Evolutionary conservation across 306 rosid species (phyloP).

Genomic region (Oxytropis ochrocephala): DNA sequence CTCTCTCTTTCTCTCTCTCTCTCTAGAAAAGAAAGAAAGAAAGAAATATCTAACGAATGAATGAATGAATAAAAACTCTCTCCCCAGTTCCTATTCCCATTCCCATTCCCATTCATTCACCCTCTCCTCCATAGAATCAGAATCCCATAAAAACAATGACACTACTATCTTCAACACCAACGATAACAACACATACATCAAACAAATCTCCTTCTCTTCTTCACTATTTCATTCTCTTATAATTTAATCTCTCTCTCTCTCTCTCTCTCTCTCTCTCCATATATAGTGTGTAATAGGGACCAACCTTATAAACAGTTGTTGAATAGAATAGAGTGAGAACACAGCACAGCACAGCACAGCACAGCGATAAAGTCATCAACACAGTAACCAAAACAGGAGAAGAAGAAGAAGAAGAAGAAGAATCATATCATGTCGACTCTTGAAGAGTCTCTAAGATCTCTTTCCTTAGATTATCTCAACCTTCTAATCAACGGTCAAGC

Average conservation of each 20-base stretch:
- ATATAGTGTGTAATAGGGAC: neutral
- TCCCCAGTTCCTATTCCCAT: slow-evolving; percentile 35
- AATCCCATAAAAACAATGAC: neutral
- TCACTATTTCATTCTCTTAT: slow-evolving; percentile 18
- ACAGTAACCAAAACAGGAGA: neutral
- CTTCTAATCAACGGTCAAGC: slow-evolving; percentile 96
- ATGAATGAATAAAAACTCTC: neutral
- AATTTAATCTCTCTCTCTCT: neutral
- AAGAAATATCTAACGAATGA: neutral
- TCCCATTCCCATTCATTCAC: neutral
- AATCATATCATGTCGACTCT: slow-evolving; percentile 26
- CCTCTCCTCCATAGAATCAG: neutral
- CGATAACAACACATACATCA: slow-evolving; percentile 21
- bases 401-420: neutral
- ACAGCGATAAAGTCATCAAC: no score
- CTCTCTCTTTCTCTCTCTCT: neutral
- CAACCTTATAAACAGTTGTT: slow-evolving; percentile 23
- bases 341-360: no score
- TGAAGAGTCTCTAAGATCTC: slow-evolving; percentile 88
- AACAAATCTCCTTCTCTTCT: slow-evolving; percentile 19
- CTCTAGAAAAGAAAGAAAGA: neutral
- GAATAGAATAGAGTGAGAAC: neutral
- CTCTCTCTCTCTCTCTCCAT: neutral
- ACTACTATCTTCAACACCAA: slow-evolving; percentile 15
- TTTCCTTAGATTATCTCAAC: slow-evolving; percentile 81